These are phyloP conservation scores for Lactarius hatsudake DNA, from an alignment of 768 basidiomycete genomes.

Conservation along the genomic window DNA sequence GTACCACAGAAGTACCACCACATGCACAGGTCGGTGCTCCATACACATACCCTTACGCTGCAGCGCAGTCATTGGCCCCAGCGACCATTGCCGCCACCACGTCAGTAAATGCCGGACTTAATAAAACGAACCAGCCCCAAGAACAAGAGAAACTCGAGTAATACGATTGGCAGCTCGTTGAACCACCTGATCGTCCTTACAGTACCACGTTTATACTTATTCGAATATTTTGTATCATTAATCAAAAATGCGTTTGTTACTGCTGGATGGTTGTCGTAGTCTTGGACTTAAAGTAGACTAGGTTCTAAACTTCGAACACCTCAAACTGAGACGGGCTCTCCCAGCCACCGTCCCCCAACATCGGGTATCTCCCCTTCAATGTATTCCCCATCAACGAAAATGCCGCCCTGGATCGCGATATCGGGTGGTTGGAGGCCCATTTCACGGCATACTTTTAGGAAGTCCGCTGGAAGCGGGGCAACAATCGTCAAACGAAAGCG, in stretches of 20 bases:
- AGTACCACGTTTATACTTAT: conserved; percentile 19
- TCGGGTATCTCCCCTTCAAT: conserved; percentile 1
- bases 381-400: conserved; percentile 16
- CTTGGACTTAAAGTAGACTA: not conserved
- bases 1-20: conserved; percentile 20
- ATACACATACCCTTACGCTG: conserved; percentile 22
- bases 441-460: conserved; percentile 20
- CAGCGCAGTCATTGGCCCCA: conserved; percentile 5
- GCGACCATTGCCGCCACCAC: not conserved
- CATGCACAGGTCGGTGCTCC: conserved; percentile 28
- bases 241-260: conserved; percentile 2
- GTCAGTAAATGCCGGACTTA: conserved; percentile 2
- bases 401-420: conserved; percentile 17
- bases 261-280: not conserved
- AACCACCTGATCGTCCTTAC: conserved; percentile 8
- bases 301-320: not conserved
- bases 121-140: conserved; percentile 7
- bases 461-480: conserved; percentile 26
- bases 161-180: not conserved
- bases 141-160: conserved; percentile 11
- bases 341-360: conserved; percentile 22
- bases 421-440: conserved; percentile 8
- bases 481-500: conserved; percentile 23
- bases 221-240: conserved; percentile 22
- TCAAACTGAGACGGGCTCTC: conserved; percentile 1